Evolutionary conservation across 805 yeast genomes (phyloP).

Genomic region (Ogataea polymorpha): DNA sequence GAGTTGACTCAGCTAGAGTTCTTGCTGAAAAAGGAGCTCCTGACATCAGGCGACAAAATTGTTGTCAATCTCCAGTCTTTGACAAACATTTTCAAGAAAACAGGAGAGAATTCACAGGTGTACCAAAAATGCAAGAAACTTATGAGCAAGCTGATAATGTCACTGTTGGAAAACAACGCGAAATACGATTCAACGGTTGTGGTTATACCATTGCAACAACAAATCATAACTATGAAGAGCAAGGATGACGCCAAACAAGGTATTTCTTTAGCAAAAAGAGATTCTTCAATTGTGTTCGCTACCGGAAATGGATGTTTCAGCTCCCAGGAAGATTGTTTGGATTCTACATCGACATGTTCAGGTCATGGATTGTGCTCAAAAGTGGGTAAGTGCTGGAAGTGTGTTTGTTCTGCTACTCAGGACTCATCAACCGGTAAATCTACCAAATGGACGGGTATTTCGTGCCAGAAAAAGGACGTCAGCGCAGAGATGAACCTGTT

Average conservation of each 20-base stretch:
- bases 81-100: constrained; percentile 38
- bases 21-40: constrained; percentile 29
- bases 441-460: constrained; percentile 52
- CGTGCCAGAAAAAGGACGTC: constrained; percentile 67
- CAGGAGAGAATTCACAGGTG: constrained; percentile 42
- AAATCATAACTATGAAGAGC: constrained; percentile 18
- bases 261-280: constrained; percentile 23
- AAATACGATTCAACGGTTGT: constrained; percentile 30
- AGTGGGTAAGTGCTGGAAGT: constrained; percentile 44
- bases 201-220: constrained; percentile 32
- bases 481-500: constrained; percentile 63
- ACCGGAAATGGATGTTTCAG: constrained; percentile 32
- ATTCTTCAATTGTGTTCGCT: constrained; percentile 15
- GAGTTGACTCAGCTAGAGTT: constrained; percentile 48
- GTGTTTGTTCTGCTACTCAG: constrained; percentile 46
- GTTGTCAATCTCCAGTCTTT: constrained; percentile 43
- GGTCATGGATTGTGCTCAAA: constrained; percentile 53
- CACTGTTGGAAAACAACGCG: constrained; percentile 16
- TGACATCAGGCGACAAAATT: constrained; percentile 26
- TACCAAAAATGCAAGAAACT: constrained; percentile 38
- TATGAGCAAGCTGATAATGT: constrained; percentile 31
- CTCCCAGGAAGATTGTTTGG: constrained; percentile 46
- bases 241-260: constrained; percentile 10
- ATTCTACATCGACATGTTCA: constrained; percentile 46
- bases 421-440: constrained; percentile 43